These are phyloP conservation scores for Curvularia verruculosa DNA, from an alignment of 2,329 filamentous ascomycete species.

Conservation along the genomic window DNA sequence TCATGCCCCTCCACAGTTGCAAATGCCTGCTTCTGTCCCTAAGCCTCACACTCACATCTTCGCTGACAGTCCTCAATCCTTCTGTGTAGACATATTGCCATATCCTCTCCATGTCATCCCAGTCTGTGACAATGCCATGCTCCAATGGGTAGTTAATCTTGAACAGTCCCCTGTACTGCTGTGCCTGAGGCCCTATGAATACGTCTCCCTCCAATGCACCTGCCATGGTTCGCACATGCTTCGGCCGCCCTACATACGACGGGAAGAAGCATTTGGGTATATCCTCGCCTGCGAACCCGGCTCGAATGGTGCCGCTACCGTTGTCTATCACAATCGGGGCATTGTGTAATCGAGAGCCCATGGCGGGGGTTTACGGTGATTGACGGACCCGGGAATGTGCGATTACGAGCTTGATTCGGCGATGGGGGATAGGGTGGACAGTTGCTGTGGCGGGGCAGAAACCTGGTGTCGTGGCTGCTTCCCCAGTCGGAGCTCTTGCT, in stretches of 20 bases:
- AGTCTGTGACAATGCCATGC: conserved; percentile 98
- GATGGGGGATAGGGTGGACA: not conserved
- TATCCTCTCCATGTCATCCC: conserved; percentile 99
- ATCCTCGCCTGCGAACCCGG: conserved; percentile 95
- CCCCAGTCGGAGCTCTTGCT: conserved; percentile 27
- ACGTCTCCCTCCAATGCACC: conserved; percentile 95
- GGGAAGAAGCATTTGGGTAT: conserved; percentile 96
- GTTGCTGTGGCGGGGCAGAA: not conserved
- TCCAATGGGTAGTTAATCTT: conserved; percentile 97
- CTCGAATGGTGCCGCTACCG: conserved; percentile 95
- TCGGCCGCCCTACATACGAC: conserved; percentile 94
- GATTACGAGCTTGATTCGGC: not conserved
- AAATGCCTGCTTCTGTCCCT: conserved; percentile 10
- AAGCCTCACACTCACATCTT: conserved; percentile 70
- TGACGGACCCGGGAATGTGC: not conserved
- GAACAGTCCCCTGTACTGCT: conserved; percentile 86
- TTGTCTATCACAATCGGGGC: conserved; percentile 99
- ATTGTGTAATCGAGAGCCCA: conserved; percentile 84
- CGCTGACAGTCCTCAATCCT: conserved; percentile 92
- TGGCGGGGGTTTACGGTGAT: conserved; percentile 39
- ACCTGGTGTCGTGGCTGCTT: conserved; percentile 29
- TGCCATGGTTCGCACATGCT: conserved; percentile 93
- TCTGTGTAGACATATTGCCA: conserved; percentile 98
- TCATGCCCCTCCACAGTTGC: conserved; percentile 5
- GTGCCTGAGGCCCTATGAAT: conserved; percentile 92